These are phyloP conservation scores for Malassezia slooffiae DNA, from an alignment of 1,284 basidiomycete genomes.

Conservation along the genomic window DNA sequence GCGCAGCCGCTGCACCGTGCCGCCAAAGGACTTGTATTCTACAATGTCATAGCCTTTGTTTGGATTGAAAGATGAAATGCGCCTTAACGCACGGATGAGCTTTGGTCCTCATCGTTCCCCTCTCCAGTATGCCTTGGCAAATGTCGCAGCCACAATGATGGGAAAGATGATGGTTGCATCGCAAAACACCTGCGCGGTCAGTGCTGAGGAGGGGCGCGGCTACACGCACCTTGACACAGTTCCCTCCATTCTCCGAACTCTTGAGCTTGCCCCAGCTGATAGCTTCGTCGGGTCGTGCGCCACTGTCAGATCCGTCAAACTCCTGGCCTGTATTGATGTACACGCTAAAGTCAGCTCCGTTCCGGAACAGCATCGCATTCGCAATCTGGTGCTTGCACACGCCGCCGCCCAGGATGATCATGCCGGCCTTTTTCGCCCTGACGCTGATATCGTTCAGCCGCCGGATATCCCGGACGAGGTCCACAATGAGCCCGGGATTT, in stretches of 20 bases:
- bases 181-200: too few relatives aligned
- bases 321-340: slow-evolving; percentile 99
- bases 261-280: slow-evolving; percentile 99
- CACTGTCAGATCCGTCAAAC: slow-evolving; percentile 96
- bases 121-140: slow-evolving; percentile 6
- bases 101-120: too few relatives aligned
- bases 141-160: slow-evolving; percentile 69
- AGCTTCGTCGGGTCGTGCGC: slow-evolving; percentile 91
- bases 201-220: slow-evolving; percentile 50
- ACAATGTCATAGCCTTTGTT: too few relatives aligned
- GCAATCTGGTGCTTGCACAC: slow-evolving; percentile 99
- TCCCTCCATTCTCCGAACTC: slow-evolving; percentile 57
- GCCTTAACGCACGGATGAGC: too few relatives aligned
- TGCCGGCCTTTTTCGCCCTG: slow-evolving; percentile 82
- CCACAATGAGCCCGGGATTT: slow-evolving; percentile 68
- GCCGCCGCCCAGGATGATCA: slow-evolving; percentile 95
- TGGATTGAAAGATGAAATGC: too few relatives aligned
- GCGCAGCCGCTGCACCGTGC: too few relatives aligned
- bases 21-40: too few relatives aligned
- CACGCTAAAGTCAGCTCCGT: slow-evolving; percentile 94
- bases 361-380: slow-evolving; percentile 96
- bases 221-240: slow-evolving; percentile 90
- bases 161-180: slow-evolving; percentile 85
- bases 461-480: slow-evolving; percentile 91
- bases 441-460: slow-evolving; percentile 80